Conservation (phyloP, 2,329 filamentous ascomycete species). For the Claviceps sp. region DNA sequence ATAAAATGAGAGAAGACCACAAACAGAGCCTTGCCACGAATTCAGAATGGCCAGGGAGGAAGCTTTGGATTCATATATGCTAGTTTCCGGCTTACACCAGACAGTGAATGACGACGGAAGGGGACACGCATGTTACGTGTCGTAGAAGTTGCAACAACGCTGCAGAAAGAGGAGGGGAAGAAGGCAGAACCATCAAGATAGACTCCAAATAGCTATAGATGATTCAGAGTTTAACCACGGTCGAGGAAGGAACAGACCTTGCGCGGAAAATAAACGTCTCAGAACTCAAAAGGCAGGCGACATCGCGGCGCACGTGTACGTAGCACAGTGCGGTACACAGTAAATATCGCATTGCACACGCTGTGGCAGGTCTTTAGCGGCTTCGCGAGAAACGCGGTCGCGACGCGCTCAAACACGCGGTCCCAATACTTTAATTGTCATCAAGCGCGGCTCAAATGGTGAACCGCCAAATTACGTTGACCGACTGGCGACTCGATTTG, state of each 20-base stretch:
- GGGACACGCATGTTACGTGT: background rate
- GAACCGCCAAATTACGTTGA: background rate
- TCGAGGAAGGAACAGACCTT: slow-evolving; percentile 3
- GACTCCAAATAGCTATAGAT: background rate
- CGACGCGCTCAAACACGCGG: slow-evolving; percentile 3
- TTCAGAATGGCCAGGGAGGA: background rate
- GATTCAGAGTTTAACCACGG: background rate
- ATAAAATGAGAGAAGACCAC: slow-evolving; percentile 1
- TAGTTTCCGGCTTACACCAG: background rate
- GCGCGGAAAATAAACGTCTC: background rate
- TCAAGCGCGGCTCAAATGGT: background rate
- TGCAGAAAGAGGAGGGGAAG: background rate
- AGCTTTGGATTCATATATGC: background rate
- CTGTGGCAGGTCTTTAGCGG: no score
- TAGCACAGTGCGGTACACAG: no score
- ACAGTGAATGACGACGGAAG: background rate
- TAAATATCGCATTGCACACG: no score
- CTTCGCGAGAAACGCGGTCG: background rate
- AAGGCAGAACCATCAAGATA: background rate
- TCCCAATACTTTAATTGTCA: background rate
- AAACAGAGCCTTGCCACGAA: background rate
- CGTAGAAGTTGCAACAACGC: background rate
- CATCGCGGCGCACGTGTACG: background rate
- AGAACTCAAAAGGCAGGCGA: background rate
- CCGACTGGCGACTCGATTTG: background rate